These are phyloP conservation scores for Ordospora pajunii DNA, from an alignment of 371 early-diverging fungal species.

Conservation along the genomic window DNA sequence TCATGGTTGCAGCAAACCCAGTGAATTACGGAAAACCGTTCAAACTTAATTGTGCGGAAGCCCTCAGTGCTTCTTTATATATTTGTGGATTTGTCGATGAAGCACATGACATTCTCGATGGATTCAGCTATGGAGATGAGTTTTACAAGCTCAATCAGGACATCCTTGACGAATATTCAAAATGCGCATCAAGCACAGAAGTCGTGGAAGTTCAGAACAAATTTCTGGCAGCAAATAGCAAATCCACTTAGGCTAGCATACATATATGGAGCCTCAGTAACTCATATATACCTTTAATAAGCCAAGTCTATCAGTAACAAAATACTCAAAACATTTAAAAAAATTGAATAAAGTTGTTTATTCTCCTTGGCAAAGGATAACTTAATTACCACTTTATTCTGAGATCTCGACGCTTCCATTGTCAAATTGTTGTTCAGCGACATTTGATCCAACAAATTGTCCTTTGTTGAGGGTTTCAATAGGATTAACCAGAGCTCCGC, in stretches of 20 bases:
- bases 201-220: constrained; percentile 73
- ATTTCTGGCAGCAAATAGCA: constrained; percentile 57
- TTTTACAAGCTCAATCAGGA: constrained; percentile 74
- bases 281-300: no score
- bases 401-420: no score
- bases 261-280: no score
- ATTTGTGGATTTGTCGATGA: constrained; percentile 68
- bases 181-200: constrained; percentile 72
- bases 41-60: constrained; percentile 96
- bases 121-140: constrained; percentile 90
- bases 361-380: no score
- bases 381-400: no score
- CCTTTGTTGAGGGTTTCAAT: no score
- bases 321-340: no score
- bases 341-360: no score
- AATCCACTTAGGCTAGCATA: neutral
- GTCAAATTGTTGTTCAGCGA: no score
- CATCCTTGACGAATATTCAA: constrained; percentile 65
- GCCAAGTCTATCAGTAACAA: no score
- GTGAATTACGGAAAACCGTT: constrained; percentile 96
- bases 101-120: constrained; percentile 68
- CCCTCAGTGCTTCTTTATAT: constrained; percentile 83
- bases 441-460: no score
- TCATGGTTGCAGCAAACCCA: constrained; percentile 89
- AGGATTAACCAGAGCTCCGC: no score